These are phyloP conservation scores for Globisporangium cederbergense DNA, from an alignment of 352 stramenopile genomes.

Conservation along the genomic window DNA sequence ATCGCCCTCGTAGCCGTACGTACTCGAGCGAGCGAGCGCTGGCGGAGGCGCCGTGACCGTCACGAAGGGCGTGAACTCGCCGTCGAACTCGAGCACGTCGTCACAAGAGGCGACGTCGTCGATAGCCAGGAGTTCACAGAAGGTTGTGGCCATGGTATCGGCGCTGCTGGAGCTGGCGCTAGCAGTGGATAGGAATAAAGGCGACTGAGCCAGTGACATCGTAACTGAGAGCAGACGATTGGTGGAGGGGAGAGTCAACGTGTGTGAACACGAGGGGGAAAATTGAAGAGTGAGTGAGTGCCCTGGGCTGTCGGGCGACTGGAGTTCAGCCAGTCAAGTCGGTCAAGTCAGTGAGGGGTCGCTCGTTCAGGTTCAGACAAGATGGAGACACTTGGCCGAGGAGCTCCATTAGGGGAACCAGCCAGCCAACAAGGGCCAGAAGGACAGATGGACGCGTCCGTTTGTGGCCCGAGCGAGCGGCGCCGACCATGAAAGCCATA, in stretches of 20 bases:
- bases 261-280: constrained; percentile 13
- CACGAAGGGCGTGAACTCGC: constrained; percentile 8
- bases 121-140: constrained; percentile 6
- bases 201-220: constrained; percentile 17
- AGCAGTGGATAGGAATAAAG: constrained; percentile 12
- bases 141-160: neutral
- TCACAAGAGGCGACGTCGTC: neutral
- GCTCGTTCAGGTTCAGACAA: neutral
- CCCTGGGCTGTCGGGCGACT: neutral
- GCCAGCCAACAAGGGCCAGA: neutral
- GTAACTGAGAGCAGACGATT: neutral
- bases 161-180: neutral
- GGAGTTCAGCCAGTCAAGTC: neutral
- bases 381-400: neutral
- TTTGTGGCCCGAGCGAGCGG: neutral
- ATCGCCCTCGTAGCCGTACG: constrained; percentile 9
- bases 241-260: constrained; percentile 9
- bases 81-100: constrained; percentile 5
- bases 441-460: constrained; percentile 2
- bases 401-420: neutral
- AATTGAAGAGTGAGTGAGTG: constrained; percentile 13
- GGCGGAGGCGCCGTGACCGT: neutral
- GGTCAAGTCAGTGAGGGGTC: neutral
- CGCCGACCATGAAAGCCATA: neutral
- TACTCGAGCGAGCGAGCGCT: neutral